Percentiles rank a stretch among this genome's conserved stretches.
These are phyloP conservation scores for Populus pruinosa DNA, from an alignment of 345 rosid genomes.

Conservation along the genomic window DNA sequence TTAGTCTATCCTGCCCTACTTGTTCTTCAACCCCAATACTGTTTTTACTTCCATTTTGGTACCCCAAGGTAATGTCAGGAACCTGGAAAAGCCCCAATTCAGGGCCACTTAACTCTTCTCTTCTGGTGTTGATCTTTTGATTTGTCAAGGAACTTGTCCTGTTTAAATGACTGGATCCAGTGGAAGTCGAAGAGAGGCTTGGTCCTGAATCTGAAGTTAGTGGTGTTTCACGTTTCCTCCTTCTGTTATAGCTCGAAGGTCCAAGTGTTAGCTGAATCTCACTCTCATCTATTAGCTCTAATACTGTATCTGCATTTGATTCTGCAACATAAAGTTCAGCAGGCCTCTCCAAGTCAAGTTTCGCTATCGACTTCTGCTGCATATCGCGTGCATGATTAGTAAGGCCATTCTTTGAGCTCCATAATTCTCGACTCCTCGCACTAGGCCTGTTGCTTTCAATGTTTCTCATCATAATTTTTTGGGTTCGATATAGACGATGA, in stretches of 20 bases:
- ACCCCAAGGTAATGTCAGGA: conserved; percentile 25
- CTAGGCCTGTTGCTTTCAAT: conserved; percentile 25
- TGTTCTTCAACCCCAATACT: conserved; percentile 45
- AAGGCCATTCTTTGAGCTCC: conserved; percentile 18
- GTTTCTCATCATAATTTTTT: conserved; percentile 74
- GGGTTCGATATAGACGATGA: conserved; percentile 78
- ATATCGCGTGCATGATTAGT: neutral
- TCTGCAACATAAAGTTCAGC: conserved; percentile 30
- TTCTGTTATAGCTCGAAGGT: conserved; percentile 44
- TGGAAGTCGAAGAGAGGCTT: conserved; percentile 71
- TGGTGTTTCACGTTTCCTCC: conserved; percentile 41
- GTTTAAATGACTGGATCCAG: conserved; percentile 62
- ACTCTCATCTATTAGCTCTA: conserved; percentile 64
- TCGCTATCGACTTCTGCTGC: conserved; percentile 21
- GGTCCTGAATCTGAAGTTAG: conserved; percentile 50
- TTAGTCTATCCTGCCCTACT: conserved; percentile 48
- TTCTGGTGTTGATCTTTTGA: conserved; percentile 5
- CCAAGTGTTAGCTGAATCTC: conserved; percentile 87
- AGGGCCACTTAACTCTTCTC: conserved; percentile 14
- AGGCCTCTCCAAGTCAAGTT: conserved; percentile 37
- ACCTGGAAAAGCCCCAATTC: conserved; percentile 27
- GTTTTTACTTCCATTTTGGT: conserved; percentile 22
- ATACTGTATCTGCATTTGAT: conserved; percentile 24
- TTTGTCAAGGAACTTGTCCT: conserved; percentile 20
- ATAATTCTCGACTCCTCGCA: conserved; percentile 6